A percentile compares a stretch with the other conserved stretches of the same genome.
phyloP scores from a whole-genome alignment of 2,329 filamentous ascomycete genomes.

The Stachybotrys chartarum region DNA sequence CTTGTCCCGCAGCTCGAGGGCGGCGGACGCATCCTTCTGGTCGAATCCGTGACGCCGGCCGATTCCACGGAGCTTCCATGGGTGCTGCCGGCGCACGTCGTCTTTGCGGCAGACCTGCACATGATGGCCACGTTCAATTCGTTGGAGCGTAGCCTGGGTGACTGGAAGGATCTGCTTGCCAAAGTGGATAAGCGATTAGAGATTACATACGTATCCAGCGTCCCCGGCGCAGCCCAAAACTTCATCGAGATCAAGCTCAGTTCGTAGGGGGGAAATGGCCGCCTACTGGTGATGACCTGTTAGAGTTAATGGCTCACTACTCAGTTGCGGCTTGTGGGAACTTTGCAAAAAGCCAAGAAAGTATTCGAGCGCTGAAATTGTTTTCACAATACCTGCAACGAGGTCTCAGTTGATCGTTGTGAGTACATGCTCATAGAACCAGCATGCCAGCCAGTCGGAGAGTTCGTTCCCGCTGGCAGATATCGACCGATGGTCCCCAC shows the following conservation, averaged over 20 bases:
- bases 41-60: slow-evolving; percentile 21
- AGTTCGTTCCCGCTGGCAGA: no score
- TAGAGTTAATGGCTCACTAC: no score
- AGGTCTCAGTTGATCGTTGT: no score
- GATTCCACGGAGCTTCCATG: slow-evolving; percentile 14
- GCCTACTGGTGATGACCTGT: neutral
- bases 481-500: no score
- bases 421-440: no score
- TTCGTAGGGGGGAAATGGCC: neutral
- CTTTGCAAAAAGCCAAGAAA: no score
- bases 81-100: neutral
- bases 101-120: slow-evolving; percentile 25
- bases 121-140: slow-evolving; percentile 41
- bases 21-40: slow-evolving; percentile 28
- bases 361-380: no score
- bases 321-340: no score
- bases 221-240: neutral
- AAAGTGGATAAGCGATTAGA: slow-evolving; percentile 9
- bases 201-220: neutral
- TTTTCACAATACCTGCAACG: no score
- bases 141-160: slow-evolving; percentile 6
- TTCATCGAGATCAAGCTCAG: neutral
- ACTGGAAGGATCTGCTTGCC: slow-evolving; percentile 6
- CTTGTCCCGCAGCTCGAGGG: slow-evolving; percentile 36
- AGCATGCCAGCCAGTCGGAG: no score